Percentiles rank a stretch among this genome's conserved stretches.
phyloP scores from a whole-genome alignment of 108 stramenopile genomes.

The Skeletonema grethae region DNA sequence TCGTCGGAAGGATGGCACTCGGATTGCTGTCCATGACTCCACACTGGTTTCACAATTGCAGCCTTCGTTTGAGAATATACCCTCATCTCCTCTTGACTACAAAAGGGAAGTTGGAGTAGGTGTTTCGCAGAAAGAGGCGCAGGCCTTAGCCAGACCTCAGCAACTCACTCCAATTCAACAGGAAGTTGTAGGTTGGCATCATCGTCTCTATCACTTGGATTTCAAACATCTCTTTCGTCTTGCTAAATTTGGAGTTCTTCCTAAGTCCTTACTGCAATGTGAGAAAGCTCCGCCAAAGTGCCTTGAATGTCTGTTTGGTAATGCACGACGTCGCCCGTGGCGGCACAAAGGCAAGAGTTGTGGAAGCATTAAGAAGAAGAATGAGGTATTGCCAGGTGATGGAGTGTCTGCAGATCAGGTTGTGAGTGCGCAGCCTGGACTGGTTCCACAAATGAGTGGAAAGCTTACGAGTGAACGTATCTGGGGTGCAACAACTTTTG shows the following conservation, averaged over 20 bases:
- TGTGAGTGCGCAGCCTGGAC: slow-evolving; percentile 20
- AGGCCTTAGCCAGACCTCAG: slow-evolving; percentile 6
- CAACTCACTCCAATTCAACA: slow-evolving; percentile 28
- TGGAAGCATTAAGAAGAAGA: not conserved
- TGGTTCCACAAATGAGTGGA: slow-evolving; percentile 17
- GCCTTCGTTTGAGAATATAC: slow-evolving; percentile 19
- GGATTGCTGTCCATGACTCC: not conserved
- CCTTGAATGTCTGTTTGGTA: slow-evolving; percentile 21
- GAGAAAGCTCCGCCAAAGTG: slow-evolving; percentile 23
- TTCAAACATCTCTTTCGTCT: not conserved
- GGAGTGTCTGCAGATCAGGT: slow-evolving; percentile 50
- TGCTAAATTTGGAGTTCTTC: slow-evolving; percentile 13
- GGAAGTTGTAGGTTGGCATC: slow-evolving; percentile 18
- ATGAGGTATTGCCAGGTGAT: slow-evolving; percentile 26
- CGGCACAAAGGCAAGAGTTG: slow-evolving; percentile 2
- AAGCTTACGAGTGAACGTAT: slow-evolving; percentile 1
- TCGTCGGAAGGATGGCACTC: not conserved
- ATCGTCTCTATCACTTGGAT: not conserved
- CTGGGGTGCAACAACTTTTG: slow-evolving; percentile 7
- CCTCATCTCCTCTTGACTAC: not conserved
- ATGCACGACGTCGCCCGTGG: slow-evolving; percentile 25
- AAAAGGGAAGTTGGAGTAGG: slow-evolving; percentile 3
- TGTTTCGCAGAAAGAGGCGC: slow-evolving; percentile 2
- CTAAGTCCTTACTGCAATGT: slow-evolving; percentile 9
- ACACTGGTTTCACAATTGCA: slow-evolving; percentile 7